Evolutionary conservation across 805 yeast genomes (phyloP).

Genomic region (Candida easanensis): DNA sequence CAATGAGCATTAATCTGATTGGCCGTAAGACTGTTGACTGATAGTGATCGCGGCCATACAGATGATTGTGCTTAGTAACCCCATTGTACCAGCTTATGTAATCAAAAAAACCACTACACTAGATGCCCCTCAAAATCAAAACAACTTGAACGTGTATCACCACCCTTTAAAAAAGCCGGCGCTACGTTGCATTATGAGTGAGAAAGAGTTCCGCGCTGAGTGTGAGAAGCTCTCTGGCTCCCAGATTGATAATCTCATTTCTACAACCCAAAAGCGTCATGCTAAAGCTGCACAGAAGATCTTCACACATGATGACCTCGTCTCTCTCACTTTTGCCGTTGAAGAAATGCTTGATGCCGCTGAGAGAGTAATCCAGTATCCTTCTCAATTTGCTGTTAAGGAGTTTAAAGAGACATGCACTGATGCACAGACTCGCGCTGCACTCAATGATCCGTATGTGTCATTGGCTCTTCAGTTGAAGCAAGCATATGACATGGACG

Average conservation of each 20-base stretch:
- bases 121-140: too few relatives aligned
- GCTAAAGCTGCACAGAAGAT: not conserved
- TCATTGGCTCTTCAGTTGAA: constrained; percentile 2
- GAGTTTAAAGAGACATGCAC: not conserved
- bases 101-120: too few relatives aligned
- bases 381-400: not conserved
- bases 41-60: too few relatives aligned
- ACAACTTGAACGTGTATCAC: too few relatives aligned
- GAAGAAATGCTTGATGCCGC: not conserved
- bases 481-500: constrained; percentile 1
- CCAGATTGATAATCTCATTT: constrained; percentile 1
- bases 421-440: not conserved
- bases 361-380: not conserved
- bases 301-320: not conserved
- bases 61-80: too few relatives aligned
- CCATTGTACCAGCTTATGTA: too few relatives aligned
- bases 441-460: constrained; percentile 4
- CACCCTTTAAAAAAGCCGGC: too few relatives aligned
- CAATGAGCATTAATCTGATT: too few relatives aligned
- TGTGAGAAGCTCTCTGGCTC: not conserved
- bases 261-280: not conserved
- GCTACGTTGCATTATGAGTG: too few relatives aligned
- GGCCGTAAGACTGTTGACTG: too few relatives aligned
- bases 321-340: not conserved
- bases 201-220: too few relatives aligned